Base-by-base conservation (phyloP, 306 rosid species). In the Gillenia trifoliata region DNA sequence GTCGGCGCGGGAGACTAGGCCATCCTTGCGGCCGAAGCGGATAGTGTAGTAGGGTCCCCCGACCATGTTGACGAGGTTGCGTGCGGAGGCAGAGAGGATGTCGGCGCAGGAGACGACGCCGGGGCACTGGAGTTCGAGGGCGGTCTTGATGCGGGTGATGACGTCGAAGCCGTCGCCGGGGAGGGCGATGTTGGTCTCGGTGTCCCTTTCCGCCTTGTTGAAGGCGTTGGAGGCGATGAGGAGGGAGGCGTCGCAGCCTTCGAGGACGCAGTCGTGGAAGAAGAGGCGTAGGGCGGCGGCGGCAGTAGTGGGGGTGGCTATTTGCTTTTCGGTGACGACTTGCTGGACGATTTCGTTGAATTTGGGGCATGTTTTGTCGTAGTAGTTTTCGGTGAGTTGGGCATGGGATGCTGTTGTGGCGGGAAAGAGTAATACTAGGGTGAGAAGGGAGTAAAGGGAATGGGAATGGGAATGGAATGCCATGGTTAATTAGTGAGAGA, bases 181-280 rank as follows among this genome's bases (percentile, higher is more conserved):
- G 69, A 90, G 88, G 66, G 89, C 83, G 69, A 72, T 80, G 81
- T 88, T 90, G 83, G 79, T 83, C 73, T 90, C 86, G 67, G 80
- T 59, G 83, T 87, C 90, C 30, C 87, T 89, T 55, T 89, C 91
- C 13, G 89, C 88, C 1, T 23, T 66, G 81, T 72, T 73, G 89
- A 87, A 87, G 25, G 89, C 1, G 6, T 83, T 83, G 69, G 88
- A 74, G 77, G 82, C 17, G 67, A 85, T 26, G 11, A 88, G 77
- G 62, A 88, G 7, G 33, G 91, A 88, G 67, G 86, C 92, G 25
- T 88, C 89, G 49, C 88, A 88, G 34, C 87, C 90, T 15, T 78
- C 78, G 0, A 84, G 26, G 43, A 86, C 6, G 84, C 88, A 86
- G 68, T 86, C 90, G n/a, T 76, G 81, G 79, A 84, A 88, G 75